Conservation (phyloP, 257 asterid genomes). For the Lantana camara region DNA sequence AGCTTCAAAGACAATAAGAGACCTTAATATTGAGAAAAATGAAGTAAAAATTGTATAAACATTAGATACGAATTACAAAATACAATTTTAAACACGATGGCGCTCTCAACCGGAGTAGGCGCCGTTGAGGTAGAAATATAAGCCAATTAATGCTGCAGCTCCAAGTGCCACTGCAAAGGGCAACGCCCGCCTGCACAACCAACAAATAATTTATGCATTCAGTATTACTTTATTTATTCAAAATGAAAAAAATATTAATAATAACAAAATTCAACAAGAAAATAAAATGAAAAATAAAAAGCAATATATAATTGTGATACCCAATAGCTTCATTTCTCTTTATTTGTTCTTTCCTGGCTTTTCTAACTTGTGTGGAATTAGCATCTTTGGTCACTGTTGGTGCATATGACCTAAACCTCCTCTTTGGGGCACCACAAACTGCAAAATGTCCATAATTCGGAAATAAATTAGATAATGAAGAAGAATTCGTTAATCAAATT, state of each 20-base stretch:
- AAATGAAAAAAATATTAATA: too few species aligned
- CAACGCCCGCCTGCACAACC: constrained; percentile 61
- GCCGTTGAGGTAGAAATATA: constrained; percentile 77
- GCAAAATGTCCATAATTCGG: constrained; percentile 26
- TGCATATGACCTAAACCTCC: constrained; percentile 74
- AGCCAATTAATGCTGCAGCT: constrained; percentile 61
- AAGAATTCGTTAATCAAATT: too few species aligned
- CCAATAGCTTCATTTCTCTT: constrained; percentile 81
- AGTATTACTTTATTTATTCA: too few species aligned
- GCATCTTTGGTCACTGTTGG: constrained; percentile 75
- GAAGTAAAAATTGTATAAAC: background rate
- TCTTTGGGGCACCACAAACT: constrained; percentile 98
- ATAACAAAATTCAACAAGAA: background rate
- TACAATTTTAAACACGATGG: background rate
- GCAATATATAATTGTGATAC: constrained; percentile 25
- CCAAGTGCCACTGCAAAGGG: constrained; percentile 86
- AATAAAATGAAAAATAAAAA: background rate
- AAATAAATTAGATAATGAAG: background rate
- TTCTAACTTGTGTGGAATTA: constrained; percentile 58
- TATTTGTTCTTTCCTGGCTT: constrained; percentile 80
- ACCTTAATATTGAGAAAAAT: background rate
- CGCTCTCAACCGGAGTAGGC: constrained; percentile 31
- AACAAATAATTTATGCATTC: background rate
- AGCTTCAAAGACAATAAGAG: background rate
- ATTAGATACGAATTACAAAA: constrained; percentile 4